Conservation (phyloP, 345 rosid genomes). For the Populus nigra region DNA sequence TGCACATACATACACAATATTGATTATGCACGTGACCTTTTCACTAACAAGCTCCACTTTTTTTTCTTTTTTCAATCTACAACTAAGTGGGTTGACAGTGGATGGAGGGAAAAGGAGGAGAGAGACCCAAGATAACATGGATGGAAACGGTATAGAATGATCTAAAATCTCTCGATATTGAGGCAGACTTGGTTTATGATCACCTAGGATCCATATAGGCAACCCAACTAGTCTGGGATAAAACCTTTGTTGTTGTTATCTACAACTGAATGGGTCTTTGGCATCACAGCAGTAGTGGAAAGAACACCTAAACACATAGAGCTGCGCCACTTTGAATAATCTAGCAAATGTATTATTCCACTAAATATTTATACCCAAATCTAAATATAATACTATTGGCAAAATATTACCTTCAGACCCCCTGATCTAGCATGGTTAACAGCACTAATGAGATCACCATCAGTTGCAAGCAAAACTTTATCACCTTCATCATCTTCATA, state of each 20-base stretch:
- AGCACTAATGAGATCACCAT: conserved; percentile 72
- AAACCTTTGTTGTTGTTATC: neutral
- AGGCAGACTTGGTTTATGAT: too few species aligned
- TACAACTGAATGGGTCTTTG: neutral
- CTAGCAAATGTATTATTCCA: neutral
- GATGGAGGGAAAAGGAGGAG: neutral
- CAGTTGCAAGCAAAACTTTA: conserved; percentile 69
- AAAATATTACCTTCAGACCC: conserved; percentile 61
- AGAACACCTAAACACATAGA: neutral
- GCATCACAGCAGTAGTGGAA: neutral
- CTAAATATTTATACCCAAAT: neutral
- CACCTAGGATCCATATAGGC: neutral
- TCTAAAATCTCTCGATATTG: too few species aligned
- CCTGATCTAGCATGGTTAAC: conserved; percentile 59
- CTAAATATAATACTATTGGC: neutral
- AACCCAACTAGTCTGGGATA: neutral
- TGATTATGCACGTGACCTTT: neutral
- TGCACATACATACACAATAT: neutral
- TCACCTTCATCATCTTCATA: conserved; percentile 98
- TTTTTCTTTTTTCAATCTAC: neutral
- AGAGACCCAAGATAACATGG: neutral
- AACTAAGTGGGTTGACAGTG: neutral
- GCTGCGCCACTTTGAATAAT: neutral
- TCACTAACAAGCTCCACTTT: neutral
- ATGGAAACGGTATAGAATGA: neutral